Evolutionary conservation across 371 early-diverging fungal genomes (phyloP), one percentile per base, ranked within the genome.

Genomic region (Mucor plumbeus): DNA sequence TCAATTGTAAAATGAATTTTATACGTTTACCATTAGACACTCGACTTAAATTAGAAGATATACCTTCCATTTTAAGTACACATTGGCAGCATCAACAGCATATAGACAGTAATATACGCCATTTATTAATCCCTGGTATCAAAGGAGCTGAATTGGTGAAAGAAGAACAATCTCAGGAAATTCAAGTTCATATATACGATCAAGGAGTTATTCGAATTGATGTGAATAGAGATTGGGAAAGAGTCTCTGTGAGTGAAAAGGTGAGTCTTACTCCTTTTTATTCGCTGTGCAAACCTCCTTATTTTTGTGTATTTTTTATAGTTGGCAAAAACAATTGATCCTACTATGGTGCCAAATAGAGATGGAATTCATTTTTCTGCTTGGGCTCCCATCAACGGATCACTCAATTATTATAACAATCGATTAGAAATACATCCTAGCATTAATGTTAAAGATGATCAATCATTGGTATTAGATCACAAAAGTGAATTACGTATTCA

Each of bases 171-270:
- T 8, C 21, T 19, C 47, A 69, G 44, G 59, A 60, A 21, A 66
- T 64, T 6, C 21, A 68, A 11, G 61, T 71, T 15, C 64, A 72
- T 34, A 60, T 72, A 8, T 74, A 75, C 41, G 55, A 67, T 31
- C 58, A 64, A 14, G 80, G 80, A 17, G 63, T 77, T 4, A 53
- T 79, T 5, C 41, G 40, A 26, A 68, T 79, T 61, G 75, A 73
- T 26, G 26, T 79, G 13, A 61, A 73, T 33, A 64, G 72, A 54
- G 64, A 72, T 59, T 76, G 77, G 80, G 80, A 76, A 61, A 63
- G 41, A 14, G 63, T 79, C 6, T 63, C 75, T 11, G 69, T 79
- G 15, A 69, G 73, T 15, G 77, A 77, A 71, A 74, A 75, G 74
- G 79, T 76, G 75, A 53, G 14, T 43, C 4, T 41, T 8, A 13